A percentile compares a stretch with the other conserved stretches of the same genome.
These are phyloP conservation scores for Ambispora gerdemannii DNA, from an alignment of 192 early-diverging fungal species.

Conservation along the genomic window DNA sequence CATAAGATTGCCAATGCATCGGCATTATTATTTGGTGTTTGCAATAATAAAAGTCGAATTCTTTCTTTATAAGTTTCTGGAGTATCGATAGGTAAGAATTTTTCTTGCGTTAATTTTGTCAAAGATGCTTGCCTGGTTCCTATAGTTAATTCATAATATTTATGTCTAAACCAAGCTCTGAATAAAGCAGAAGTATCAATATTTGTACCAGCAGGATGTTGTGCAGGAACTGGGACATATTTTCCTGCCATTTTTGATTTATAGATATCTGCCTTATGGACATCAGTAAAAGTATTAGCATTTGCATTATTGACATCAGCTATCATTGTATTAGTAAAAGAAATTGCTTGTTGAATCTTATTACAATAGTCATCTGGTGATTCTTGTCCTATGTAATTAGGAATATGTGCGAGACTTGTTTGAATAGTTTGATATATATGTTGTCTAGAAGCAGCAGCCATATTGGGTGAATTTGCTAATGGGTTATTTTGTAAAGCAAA, in stretches of 20 bases:
- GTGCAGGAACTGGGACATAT: slow-evolving; percentile 9
- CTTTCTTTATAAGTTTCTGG: slow-evolving; percentile 25
- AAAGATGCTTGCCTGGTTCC: not conserved
- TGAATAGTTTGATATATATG: no score
- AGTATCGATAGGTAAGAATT: not conserved
- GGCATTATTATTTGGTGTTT: slow-evolving; percentile 16
- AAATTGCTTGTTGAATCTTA: slow-evolving; percentile 3
- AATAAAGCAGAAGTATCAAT: no score
- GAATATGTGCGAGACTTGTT: slow-evolving; percentile 6
- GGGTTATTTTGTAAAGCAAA: no score
- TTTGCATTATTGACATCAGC: not conserved
- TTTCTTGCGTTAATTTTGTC: not conserved
- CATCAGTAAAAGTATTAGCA: no score
- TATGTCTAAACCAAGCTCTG: slow-evolving; percentile 12
- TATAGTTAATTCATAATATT: slow-evolving; percentile 3
- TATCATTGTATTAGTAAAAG: not conserved
- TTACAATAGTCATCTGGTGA: slow-evolving; percentile 4
- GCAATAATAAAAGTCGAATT: slow-evolving; percentile 14
- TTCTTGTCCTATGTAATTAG: not conserved
- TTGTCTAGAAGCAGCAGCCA: no score
- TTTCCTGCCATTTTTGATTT: slow-evolving; percentile 12
- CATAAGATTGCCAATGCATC: slow-evolving; percentile 15
- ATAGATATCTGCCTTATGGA: not conserved
- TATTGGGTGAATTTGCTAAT: no score
- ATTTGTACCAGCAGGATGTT: not conserved